Evolutionary conservation across 2,329 filamentous ascomycete species (phyloP).

Genomic region (Harringtonia aguacate): DNA sequence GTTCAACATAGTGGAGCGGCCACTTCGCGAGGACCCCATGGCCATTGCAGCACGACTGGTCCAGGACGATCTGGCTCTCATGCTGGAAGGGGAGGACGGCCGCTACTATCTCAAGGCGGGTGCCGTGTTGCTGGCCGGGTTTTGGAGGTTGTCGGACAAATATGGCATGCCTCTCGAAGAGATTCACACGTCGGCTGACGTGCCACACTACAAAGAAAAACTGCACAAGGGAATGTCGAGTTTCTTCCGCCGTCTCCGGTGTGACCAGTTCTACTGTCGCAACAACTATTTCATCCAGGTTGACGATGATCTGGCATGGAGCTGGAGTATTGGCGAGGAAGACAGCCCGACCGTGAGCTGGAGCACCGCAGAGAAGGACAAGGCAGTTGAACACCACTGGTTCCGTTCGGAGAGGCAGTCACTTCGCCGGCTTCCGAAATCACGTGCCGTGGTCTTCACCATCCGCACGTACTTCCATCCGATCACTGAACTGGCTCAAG

Average conservation of each 20-base stretch:
- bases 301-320: conserved; percentile 69
- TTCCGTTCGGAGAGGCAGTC: conserved; percentile 71
- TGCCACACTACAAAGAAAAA: conserved; percentile 61
- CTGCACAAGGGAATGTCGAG: conserved; percentile 70
- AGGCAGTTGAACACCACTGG: conserved; percentile 59
- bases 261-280: conserved; percentile 50
- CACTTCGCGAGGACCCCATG: conserved; percentile 69
- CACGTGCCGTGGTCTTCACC: conserved; percentile 57
- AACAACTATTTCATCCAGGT: conserved; percentile 89
- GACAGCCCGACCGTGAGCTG: conserved; percentile 56
- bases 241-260: conserved; percentile 64
- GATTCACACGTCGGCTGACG: conserved; percentile 69
- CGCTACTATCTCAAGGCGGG: conserved; percentile 75
- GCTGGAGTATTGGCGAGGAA: conserved; percentile 62
- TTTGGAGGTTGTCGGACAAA: conserved; percentile 77
- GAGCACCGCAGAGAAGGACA: conserved; percentile 66
- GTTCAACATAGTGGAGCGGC: conserved; percentile 56
- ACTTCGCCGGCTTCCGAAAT: conserved; percentile 49
- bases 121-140: conserved; percentile 65
- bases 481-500: conserved; percentile 53
- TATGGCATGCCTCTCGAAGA: conserved; percentile 67
- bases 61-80: conserved; percentile 76
- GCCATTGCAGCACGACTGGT: conserved; percentile 58
- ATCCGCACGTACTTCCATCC: conserved; percentile 74
- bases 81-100: conserved; percentile 67